Evolutionary conservation across 148 eudicot species (phyloP).

Genomic region (Oxyria digyna): DNA sequence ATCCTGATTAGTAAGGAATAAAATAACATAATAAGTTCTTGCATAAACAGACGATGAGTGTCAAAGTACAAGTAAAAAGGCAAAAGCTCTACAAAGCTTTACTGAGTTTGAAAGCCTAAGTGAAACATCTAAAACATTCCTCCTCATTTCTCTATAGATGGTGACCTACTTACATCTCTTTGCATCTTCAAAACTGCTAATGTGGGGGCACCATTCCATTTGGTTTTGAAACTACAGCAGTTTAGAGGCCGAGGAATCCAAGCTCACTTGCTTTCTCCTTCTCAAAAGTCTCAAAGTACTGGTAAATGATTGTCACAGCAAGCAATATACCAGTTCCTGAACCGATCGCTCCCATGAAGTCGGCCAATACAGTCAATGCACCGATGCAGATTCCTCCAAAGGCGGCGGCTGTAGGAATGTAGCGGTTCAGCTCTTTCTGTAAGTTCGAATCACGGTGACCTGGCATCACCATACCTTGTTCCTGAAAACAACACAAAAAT

Average conservation of each 20-base stretch:
- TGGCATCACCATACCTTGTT: conserved; percentile 67
- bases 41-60: not conserved
- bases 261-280: conserved; percentile 54
- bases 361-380: conserved; percentile 42
- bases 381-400: conserved; percentile 25
- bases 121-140: not conserved
- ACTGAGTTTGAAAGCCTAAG: not conserved
- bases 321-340: conserved; percentile 25
- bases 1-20: not conserved
- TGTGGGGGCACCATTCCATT: conserved; percentile 7
- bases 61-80: not conserved
- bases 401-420: conserved; percentile 32
- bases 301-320: conserved; percentile 49
- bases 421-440: conserved; percentile 40
- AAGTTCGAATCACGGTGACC: conserved; percentile 32
- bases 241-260: conserved; percentile 45
- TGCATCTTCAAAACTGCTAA: not conserved
- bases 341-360: conserved; percentile 29
- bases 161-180: not conserved
- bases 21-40: not conserved
- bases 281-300: conserved; percentile 59
- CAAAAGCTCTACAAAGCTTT: not conserved
- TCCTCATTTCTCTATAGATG: not conserved
- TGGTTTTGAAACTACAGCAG: not conserved
- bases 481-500: conserved; percentile 19